phyloP scores from a whole-genome alignment of 2,329 filamentous ascomycete genomes.

The Verticillium nubilum region DNA sequence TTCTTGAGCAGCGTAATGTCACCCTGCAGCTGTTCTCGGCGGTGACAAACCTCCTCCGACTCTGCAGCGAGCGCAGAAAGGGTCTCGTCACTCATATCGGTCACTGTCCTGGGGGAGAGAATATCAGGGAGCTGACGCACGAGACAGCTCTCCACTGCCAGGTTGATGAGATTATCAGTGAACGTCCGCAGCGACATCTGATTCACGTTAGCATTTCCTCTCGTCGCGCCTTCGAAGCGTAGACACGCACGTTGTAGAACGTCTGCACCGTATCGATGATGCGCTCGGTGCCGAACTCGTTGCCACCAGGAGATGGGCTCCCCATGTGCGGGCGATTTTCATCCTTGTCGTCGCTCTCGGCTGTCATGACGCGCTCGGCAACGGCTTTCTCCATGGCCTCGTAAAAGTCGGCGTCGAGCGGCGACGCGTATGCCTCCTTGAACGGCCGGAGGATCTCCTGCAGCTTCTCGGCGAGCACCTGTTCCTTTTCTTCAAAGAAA shows the following conservation, averaged over 20 bases:
- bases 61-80: conserved; percentile 24
- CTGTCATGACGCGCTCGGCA: conserved; percentile 2
- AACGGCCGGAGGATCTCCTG: conserved; percentile 33
- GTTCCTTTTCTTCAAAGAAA: conserved; percentile 27
- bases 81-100: conserved; percentile 23
- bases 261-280: conserved; percentile 38
- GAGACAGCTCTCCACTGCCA: conserved; percentile 43
- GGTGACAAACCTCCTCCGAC: conserved; percentile 16
- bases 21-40: conserved; percentile 8
- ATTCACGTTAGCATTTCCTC: not conserved
- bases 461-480: conserved; percentile 25
- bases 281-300: conserved; percentile 28
- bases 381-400: conserved; percentile 2
- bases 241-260: conserved; percentile 33
- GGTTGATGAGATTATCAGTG: conserved; percentile 40
- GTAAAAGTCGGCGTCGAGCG: conserved; percentile 26
- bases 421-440: conserved; percentile 23
- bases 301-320: too few species aligned
- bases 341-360: too few species aligned
- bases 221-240: too few species aligned
- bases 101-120: conserved; percentile 30
- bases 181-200: conserved; percentile 38
- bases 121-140: conserved; percentile 33
- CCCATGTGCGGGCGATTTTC: too few species aligned
- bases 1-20: conserved; percentile 12